Percentiles rank a stretch among this genome's conserved stretches.
Evolutionary conservation across 148 eudicot genomes (phyloP).

Genomic region (Gaultheria prostrata): DNA sequence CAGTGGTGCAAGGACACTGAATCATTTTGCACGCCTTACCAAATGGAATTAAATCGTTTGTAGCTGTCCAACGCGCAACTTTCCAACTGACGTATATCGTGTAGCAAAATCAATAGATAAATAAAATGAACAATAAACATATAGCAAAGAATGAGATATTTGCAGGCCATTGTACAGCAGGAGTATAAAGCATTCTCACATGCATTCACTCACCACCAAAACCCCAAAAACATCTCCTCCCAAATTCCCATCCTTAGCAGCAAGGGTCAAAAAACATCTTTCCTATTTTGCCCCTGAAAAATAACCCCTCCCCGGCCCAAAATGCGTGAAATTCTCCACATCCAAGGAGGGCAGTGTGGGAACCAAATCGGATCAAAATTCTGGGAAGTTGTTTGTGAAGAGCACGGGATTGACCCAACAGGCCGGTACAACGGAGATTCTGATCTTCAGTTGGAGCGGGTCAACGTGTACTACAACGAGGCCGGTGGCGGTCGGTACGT

Average conservation of each 20-base stretch:
- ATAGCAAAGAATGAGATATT: background rate
- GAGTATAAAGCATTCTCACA: background rate
- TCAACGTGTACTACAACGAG: conserved; percentile 35
- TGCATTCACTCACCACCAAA: background rate
- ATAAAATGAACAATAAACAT: background rate
- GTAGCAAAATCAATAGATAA: too few species aligned
- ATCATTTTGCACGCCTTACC: too few species aligned
- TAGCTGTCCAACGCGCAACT: background rate
- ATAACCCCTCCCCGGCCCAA: background rate
- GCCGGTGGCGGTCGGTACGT: conserved; percentile 25
- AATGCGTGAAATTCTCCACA: conserved; percentile 37
- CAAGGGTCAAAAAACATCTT: background rate
- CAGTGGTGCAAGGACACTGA: background rate
- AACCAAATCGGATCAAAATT: conserved; percentile 41
- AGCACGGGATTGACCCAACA: conserved; percentile 35
- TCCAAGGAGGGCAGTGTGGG: conserved; percentile 42
- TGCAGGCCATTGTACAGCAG: background rate
- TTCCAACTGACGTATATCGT: too few species aligned
- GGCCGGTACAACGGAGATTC: conserved; percentile 28
- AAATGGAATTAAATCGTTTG: background rate
- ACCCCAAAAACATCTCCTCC: background rate
- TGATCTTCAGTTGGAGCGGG: conserved; percentile 27
- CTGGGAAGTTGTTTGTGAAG: conserved; percentile 40
- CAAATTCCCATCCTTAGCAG: background rate
- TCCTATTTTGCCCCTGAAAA: conserved; percentile 14